phyloP scores from a whole-genome alignment of 768 basidiomycete species.

The Tylopilus cervinicoccineus region DNA sequence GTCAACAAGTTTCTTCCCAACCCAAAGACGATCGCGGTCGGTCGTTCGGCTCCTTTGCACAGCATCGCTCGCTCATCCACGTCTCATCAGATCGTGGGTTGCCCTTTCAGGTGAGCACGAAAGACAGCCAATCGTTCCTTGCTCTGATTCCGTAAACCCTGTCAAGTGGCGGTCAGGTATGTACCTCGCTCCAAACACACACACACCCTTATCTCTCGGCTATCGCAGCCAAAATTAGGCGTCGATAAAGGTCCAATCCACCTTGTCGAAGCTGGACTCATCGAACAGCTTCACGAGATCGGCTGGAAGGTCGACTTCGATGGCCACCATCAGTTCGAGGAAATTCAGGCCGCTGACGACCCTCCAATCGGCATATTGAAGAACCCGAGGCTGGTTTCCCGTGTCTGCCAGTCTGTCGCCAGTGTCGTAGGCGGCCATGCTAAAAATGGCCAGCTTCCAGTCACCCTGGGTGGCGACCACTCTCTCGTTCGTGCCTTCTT shows the following conservation, averaged over 20 bases:
- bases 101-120: constrained; percentile 82
- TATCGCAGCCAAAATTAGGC: constrained; percentile 61
- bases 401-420: constrained; percentile 78
- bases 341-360: constrained; percentile 45
- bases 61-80: constrained; percentile 8
- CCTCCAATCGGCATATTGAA: constrained; percentile 86
- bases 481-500: constrained; percentile 59
- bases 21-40: constrained; percentile 76
- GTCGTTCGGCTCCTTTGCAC: constrained; percentile 29
- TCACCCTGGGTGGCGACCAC: constrained; percentile 96
- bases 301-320: constrained; percentile 91
- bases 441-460: constrained; percentile 73
- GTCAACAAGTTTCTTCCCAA: constrained; percentile 36
- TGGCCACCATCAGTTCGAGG: constrained; percentile 87
- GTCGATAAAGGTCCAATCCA: constrained; percentile 88
- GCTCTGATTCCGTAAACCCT: constrained; percentile 12
- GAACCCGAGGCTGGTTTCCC: constrained; percentile 84
- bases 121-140: background rate
- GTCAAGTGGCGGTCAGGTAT: constrained; percentile 31
- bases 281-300: constrained; percentile 68
- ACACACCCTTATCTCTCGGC: constrained; percentile 10
- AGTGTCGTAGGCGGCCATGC: constrained; percentile 70
- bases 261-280: constrained; percentile 82
- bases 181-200: constrained; percentile 5
- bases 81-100: constrained; percentile 86